These are phyloP conservation scores for Alternaria panax DNA, from an alignment of 2,329 filamentous ascomycete species.

Conservation along the genomic window DNA sequence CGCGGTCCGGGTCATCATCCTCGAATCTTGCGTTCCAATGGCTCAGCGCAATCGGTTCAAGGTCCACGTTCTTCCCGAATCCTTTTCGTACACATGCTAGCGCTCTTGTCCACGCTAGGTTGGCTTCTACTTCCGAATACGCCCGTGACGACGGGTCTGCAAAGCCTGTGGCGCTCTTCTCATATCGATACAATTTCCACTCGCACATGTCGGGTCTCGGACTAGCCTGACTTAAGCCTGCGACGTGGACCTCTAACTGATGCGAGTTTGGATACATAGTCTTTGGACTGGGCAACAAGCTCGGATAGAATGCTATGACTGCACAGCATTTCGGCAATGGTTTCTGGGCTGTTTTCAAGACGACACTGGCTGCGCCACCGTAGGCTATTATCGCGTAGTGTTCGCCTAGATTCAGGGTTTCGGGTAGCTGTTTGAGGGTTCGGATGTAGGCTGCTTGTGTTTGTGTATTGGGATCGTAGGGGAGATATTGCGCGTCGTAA, in stretches of 20 bases:
- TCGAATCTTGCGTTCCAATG: slow-evolving; percentile 48
- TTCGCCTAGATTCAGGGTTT: slow-evolving; percentile 50
- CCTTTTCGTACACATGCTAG: slow-evolving; percentile 48
- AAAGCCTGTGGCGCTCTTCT: slow-evolving; percentile 49
- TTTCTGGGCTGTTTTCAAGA: slow-evolving; percentile 52
- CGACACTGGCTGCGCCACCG: slow-evolving; percentile 51
- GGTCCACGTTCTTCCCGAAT: slow-evolving; percentile 47
- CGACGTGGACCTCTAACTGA: slow-evolving; percentile 52
- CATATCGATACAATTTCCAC: slow-evolving; percentile 53
- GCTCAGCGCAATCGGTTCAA: slow-evolving; percentile 43
- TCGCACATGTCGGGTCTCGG: slow-evolving; percentile 43
- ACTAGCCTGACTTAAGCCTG: slow-evolving; percentile 45
- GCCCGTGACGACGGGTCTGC: slow-evolving; percentile 51
- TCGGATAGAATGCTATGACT: slow-evolving; percentile 55
- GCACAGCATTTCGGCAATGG: slow-evolving; percentile 51
- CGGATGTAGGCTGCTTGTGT: slow-evolving; percentile 40
- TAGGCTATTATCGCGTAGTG: slow-evolving; percentile 50
- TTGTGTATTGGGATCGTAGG: slow-evolving; percentile 33
- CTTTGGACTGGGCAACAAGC: slow-evolving; percentile 46
- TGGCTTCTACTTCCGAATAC: slow-evolving; percentile 52
- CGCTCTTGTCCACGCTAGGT: slow-evolving; percentile 54
- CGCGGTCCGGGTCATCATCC: slow-evolving; percentile 40
- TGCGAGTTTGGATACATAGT: slow-evolving; percentile 50
- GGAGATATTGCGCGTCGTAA: slow-evolving; percentile 52
- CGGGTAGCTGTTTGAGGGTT: slow-evolving; percentile 47